These are phyloP conservation scores for Ceratocystis harringtonii DNA, from an alignment of 2,329 filamentous ascomycete genomes.

Conservation along the genomic window DNA sequence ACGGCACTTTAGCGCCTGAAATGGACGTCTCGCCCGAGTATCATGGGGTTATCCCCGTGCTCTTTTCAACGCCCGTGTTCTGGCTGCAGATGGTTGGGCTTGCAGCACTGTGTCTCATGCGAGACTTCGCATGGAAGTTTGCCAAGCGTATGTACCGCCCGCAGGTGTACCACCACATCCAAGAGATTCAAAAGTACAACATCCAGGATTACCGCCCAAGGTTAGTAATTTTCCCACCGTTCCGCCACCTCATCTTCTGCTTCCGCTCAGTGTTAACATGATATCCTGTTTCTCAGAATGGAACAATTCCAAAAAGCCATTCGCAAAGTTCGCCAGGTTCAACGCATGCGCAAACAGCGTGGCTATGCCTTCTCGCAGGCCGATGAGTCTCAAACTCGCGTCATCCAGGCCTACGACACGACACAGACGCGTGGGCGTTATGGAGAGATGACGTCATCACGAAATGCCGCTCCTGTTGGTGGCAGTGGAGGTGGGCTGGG, in stretches of 20 bases:
- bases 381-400: conserved; percentile 86
- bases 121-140: conserved; percentile 96
- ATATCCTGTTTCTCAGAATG: conserved; percentile 47
- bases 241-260: neutral
- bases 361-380: conserved; percentile 97
- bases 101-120: conserved; percentile 63
- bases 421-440: conserved; percentile 81
- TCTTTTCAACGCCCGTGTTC: conserved; percentile 73
- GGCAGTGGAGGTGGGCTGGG: too few relatives aligned
- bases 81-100: conserved; percentile 80
- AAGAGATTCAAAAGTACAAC: conserved; percentile 99
- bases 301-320: conserved; percentile 99
- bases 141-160: conserved; percentile 93
- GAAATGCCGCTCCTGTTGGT: conserved; percentile 17
- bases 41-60: conserved; percentile 61
- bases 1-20: conserved; percentile 73
- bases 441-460: conserved; percentile 69
- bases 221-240: conserved; percentile 33
- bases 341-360: conserved; percentile 97
- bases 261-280: neutral
- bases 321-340: conserved; percentile 92
- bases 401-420: conserved; percentile 95
- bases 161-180: conserved; percentile 92
- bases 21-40: conserved; percentile 72
- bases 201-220: conserved; percentile 96